Percentiles rank a stretch among this genome's conserved stretches.
phyloP scores from a whole-genome alignment of 148 eudicot species.

The Vaccinium macrocarpon region DNA sequence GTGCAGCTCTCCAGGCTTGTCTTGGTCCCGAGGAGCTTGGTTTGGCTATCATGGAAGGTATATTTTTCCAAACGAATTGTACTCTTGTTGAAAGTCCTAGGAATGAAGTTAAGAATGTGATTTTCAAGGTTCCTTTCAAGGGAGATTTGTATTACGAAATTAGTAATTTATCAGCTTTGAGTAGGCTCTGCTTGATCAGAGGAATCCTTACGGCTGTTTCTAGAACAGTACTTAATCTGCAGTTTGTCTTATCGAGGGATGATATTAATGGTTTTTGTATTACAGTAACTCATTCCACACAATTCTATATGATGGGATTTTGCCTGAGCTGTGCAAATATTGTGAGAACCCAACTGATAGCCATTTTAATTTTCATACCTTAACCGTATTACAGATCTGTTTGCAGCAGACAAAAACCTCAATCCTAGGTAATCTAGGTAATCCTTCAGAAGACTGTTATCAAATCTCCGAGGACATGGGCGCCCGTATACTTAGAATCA shows the following conservation, averaged over 20 bases:
- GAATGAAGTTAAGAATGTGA: conserved; percentile 31
- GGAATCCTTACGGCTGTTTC: conserved; percentile 86
- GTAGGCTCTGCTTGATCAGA: conserved; percentile 87
- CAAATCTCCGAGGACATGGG: conserved; percentile 68
- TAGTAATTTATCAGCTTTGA: conserved; percentile 45
- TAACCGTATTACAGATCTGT: conserved; percentile 95
- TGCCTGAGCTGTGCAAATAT: conserved; percentile 78
- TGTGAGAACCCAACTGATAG: conserved; percentile 93
- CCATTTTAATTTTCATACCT: conserved; percentile 90
- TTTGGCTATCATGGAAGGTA: conserved; percentile 54
- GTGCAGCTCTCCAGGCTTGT: conserved; percentile 81
- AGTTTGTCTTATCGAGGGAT: conserved; percentile 32
- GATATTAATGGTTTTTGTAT: conserved; percentile 14
- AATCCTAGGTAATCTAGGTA: conserved; percentile 43
- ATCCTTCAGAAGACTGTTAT: conserved; percentile 31
- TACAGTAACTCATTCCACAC: conserved; percentile 28
- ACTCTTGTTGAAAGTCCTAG: conserved; percentile 25
- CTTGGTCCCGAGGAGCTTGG: conserved; percentile 72
- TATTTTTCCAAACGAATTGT: conserved; percentile 41
- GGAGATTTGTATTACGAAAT: conserved; percentile 64
- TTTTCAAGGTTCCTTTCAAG: conserved; percentile 45
- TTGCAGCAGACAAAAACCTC: conserved; percentile 94
- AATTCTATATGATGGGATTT: conserved; percentile 77
- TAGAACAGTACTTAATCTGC: conserved; percentile 65
- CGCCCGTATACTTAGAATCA: conserved; percentile 56